phyloP scores from a whole-genome alignment of 805 yeast species.

The Yarrowia phangngaensis region DNA sequence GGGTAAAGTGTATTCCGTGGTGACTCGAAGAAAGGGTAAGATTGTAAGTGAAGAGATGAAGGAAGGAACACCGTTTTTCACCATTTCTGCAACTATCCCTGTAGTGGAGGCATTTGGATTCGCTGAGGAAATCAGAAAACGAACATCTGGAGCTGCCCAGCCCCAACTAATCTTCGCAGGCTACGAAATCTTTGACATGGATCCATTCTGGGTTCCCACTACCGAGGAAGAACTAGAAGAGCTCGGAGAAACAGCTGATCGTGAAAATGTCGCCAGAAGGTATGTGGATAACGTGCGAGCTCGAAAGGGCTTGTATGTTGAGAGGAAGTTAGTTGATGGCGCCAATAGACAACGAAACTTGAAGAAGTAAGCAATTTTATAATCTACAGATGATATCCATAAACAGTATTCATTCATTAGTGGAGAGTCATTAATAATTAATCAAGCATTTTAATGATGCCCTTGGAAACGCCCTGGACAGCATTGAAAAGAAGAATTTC shows the following conservation, averaged over 20 bases:
- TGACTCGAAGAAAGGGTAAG: conserved; percentile 80
- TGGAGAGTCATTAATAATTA: too few relatives aligned
- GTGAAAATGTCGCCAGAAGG: conserved; percentile 82
- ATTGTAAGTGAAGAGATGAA: conserved; percentile 91
- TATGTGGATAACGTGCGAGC: conserved; percentile 80
- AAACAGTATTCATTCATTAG: too few relatives aligned
- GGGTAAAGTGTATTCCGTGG: conserved; percentile 93
- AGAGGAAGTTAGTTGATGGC: conserved; percentile 82
- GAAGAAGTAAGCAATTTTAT: conserved; percentile 31
- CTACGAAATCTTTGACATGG: conserved; percentile 77
- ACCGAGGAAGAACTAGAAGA: conserved; percentile 95
- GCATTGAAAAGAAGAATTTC: conserved; percentile 17
- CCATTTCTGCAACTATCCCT: conserved; percentile 78
- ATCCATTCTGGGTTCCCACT: conserved; percentile 99
- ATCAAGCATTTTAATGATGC: background rate
- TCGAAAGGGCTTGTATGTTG: conserved; percentile 84
- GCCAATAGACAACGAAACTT: conserved; percentile 93
- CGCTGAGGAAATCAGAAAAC: conserved; percentile 88
- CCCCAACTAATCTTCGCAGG: conserved; percentile 93
- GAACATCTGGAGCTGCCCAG: conserved; percentile 94
- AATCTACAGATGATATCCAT: too few relatives aligned
- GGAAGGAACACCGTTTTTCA: conserved; percentile 96
- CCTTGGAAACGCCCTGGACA: conserved; percentile 17
- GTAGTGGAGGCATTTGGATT: conserved; percentile 96
- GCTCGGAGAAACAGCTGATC: conserved; percentile 86